Base-by-base conservation (phyloP, 352 stramenopile genomes). In the Phytophthora fragariaefolia region DNA sequence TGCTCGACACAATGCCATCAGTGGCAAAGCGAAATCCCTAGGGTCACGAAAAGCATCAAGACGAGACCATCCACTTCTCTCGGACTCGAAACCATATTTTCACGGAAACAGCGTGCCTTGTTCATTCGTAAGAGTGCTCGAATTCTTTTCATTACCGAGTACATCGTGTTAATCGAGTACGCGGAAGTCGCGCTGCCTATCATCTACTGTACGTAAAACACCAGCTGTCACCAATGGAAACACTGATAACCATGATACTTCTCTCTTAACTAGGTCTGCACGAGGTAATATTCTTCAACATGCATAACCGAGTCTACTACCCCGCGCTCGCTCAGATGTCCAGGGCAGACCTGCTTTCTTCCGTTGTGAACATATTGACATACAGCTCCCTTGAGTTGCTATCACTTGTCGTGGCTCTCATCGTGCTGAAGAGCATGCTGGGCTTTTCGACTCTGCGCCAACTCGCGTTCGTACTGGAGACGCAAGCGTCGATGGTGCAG, bases 101-200 rank as follows among this genome's bases (percentile, higher is more conserved):
- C 47, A 2, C 4, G 9, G 13, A 4, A 56, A 22, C 56, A 71
- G 18, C 56, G 56, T 15, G 45, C 43, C 9, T 27, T 43, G 12
- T 63, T 73, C 2, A 51, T 76, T 6, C 40, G 60, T 5, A 62
- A 71, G 32, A 71, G 43, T 18, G 45, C 70, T 4, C 50, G 49
- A 18, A 58, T 75, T 2, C 69, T 78, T 8, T 68, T 74, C 23
- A 69, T 72, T 15, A 66, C 55, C 7, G 72, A 83, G 56, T 80
- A 74, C n/a, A 36, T 77, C 28, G 43, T 78, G n/a, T 47, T 80
- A 20, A 49, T 58, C 8, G 75, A 80, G 38, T 78, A 72, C 43
- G 56, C 59, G 13, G 69, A 78, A 24, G 69, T 76, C 17, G 54
- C 71, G 17, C 53, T 83, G 17, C 62, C 74, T 10, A 22, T 66